Percentiles rank a stretch among this genome's conserved stretches.
Conservation (phyloP, 345 rosid species). For the Microthlaspi erraticum region DNA sequence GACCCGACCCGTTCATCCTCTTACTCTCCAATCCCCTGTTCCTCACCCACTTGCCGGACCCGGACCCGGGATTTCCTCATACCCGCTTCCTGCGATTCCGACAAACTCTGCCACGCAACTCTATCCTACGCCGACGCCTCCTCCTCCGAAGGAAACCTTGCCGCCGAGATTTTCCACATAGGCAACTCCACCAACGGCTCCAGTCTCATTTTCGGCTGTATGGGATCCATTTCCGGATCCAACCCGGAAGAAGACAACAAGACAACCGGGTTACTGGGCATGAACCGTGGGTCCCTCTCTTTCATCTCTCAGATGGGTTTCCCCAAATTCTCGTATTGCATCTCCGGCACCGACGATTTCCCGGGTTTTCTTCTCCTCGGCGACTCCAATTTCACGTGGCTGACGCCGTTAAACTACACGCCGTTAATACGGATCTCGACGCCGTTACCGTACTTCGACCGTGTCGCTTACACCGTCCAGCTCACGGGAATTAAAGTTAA, state of each 20-base stretch:
- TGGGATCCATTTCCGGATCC: conserved; percentile 74
- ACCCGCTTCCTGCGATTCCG: conserved; percentile 83
- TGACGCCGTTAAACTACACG: conserved; percentile 70
- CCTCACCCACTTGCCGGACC: conserved; percentile 70
- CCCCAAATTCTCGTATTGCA: conserved; percentile 88
- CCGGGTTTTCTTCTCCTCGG: conserved; percentile 84
- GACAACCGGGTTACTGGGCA: conserved; percentile 82
- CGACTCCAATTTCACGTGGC: conserved; percentile 68
- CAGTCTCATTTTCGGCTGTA: conserved; percentile 77
- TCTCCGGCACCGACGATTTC: conserved; percentile 65
- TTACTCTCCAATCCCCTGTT: conserved; percentile 66
- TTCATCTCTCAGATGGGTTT: conserved; percentile 82
- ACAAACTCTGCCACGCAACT: conserved; percentile 74
- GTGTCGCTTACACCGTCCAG: conserved; percentile 88
- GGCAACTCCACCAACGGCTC: conserved; percentile 56
- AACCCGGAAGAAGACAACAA: conserved; percentile 70
- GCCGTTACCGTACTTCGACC: conserved; percentile 82
- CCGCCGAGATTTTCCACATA: conserved; percentile 62
- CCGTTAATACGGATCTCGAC: conserved; percentile 67
- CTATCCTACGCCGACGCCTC: conserved; percentile 88
- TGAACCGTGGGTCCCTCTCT: conserved; percentile 90
- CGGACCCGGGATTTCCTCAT: conserved; percentile 74
- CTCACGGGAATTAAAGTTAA: conserved; percentile 85
- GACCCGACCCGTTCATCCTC: conserved; percentile 71
- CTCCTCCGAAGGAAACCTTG: conserved; percentile 86